Conservation (phyloP, 2,329 filamentous ascomycete species). For the Coniosporium tulheliwenetii region DNA sequence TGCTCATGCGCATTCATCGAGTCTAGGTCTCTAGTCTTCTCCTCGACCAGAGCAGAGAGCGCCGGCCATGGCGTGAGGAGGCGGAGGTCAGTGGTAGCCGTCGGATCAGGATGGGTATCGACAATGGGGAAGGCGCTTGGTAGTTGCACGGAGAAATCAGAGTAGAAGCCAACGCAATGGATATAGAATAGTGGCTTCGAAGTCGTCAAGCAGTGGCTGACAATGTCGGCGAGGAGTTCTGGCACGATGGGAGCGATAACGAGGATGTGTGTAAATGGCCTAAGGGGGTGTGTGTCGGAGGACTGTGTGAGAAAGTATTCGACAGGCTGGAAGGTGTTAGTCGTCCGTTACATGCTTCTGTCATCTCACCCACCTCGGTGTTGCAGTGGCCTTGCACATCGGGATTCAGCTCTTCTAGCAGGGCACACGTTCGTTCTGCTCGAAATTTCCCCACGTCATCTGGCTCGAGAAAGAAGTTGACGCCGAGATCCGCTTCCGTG, state of each 20-base stretch:
- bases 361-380: slow-evolving; percentile 29
- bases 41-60: slow-evolving; percentile 48
- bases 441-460: slow-evolving; percentile 59
- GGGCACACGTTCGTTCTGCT: slow-evolving; percentile 59
- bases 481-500: slow-evolving; percentile 68
- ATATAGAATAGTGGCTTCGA: slow-evolving; percentile 65
- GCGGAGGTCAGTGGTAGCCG: slow-evolving; percentile 70
- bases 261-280: slow-evolving; percentile 43
- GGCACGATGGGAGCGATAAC: slow-evolving; percentile 42
- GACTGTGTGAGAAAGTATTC: slow-evolving; percentile 24
- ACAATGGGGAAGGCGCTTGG: slow-evolving; percentile 78
- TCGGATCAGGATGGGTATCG: slow-evolving; percentile 85
- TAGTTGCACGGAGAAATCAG: slow-evolving; percentile 67
- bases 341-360: slow-evolving; percentile 4
- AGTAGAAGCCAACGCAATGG: slow-evolving; percentile 85
- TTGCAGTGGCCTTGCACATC: slow-evolving; percentile 69
- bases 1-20: slow-evolving; percentile 63
- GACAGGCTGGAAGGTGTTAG: slow-evolving; percentile 23
- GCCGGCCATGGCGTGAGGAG: slow-evolving; percentile 78
- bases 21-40: slow-evolving; percentile 55
- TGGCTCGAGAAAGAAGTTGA: slow-evolving; percentile 93
- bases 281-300: slow-evolving; percentile 17
- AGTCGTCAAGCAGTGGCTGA: slow-evolving; percentile 34
- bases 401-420: slow-evolving; percentile 78
- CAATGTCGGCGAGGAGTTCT: slow-evolving; percentile 34